Percentiles rank a stretch among this genome's conserved stretches.
These are phyloP conservation scores for Ascoidea rubescens DNA, from an alignment of 805 yeast species.

Conservation along the genomic window DNA sequence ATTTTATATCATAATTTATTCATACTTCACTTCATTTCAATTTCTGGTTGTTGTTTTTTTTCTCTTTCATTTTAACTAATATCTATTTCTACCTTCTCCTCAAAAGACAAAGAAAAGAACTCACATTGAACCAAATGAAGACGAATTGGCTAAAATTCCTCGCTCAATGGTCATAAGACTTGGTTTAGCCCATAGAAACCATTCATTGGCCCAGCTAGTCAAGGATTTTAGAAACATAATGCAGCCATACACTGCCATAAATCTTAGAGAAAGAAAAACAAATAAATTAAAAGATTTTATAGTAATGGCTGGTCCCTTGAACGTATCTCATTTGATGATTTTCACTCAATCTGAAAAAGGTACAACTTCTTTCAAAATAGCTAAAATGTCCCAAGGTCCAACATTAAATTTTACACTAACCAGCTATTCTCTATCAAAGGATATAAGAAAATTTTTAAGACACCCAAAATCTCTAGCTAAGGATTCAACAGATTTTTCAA, in stretches of 20 bases:
- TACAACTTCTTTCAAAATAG: slow-evolving; percentile 67
- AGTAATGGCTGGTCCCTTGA: slow-evolving; percentile 98
- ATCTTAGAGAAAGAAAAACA: slow-evolving; percentile 70
- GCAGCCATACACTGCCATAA: slow-evolving; percentile 96
- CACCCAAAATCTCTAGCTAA: slow-evolving; percentile 68
- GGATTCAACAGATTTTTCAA: slow-evolving; percentile 43
- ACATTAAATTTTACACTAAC: slow-evolving; percentile 71
- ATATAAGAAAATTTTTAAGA: slow-evolving; percentile 53
- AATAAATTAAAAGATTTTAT: slow-evolving; percentile 83
- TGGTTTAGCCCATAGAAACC: slow-evolving; percentile 66
- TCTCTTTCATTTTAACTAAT: background rate
- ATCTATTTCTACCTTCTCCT: background rate
- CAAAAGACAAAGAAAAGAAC: slow-evolving; percentile 57
- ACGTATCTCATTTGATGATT: slow-evolving; percentile 77
- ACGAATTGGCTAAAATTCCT: slow-evolving; percentile 63
- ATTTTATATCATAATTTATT: too few relatives aligned
- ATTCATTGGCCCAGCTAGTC: slow-evolving; percentile 73
- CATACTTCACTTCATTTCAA: background rate
- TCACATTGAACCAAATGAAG: slow-evolving; percentile 52
- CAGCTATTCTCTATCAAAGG: slow-evolving; percentile 70
- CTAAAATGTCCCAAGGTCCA: slow-evolving; percentile 90
- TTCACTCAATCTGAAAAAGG: slow-evolving; percentile 77
- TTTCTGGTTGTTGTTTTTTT: background rate
- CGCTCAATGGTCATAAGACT: slow-evolving; percentile 88
- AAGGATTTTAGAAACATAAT: slow-evolving; percentile 76